Evolutionary conservation across 192 early-diverging fungal species (phyloP).

Genomic region (Pilobolus umbonatus): DNA sequence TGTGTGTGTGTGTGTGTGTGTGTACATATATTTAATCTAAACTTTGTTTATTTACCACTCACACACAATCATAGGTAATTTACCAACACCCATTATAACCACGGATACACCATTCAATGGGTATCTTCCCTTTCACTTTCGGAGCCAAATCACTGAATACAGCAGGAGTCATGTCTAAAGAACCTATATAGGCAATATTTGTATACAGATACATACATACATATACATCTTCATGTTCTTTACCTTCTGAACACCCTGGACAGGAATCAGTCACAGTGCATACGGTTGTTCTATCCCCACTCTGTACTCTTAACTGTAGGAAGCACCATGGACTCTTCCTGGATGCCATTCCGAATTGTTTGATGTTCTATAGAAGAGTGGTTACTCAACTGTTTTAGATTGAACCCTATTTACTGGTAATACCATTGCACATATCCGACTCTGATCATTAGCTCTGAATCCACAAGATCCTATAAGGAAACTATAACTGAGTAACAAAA

Average conservation of each 20-base stretch:
- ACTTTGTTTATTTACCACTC: not conserved
- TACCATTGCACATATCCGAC: conserved; percentile 41
- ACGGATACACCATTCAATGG: conserved; percentile 15
- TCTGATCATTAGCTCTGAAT: conserved; percentile 33
- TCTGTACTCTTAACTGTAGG: conserved; percentile 23
- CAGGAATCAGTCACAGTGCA: conserved; percentile 43
- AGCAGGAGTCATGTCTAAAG: conserved; percentile 16
- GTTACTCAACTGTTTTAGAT: not conserved
- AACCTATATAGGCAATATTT: not conserved
- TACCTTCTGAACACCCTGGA: conserved; percentile 36
- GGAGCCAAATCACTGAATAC: conserved; percentile 4
- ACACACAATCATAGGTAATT: too few species aligned
- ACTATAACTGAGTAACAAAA: too few species aligned
- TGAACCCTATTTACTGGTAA: not conserved
- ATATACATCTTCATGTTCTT: not conserved
- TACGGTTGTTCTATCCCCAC: conserved; percentile 28
- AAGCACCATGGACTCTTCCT: conserved; percentile 30
- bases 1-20: not conserved
- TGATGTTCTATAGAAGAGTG: conserved; percentile 2
- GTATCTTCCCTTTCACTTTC: not conserved
- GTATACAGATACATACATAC: not conserved
- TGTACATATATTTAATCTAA: too few species aligned
- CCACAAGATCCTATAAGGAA: conserved; percentile 38
- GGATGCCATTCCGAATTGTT: conserved; percentile 1
- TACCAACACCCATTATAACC: conserved; percentile 1